A percentile compares a stretch with the other conserved stretches of the same genome.
phyloP scores from a whole-genome alignment of 2,329 filamentous ascomycete genomes.

The Penicillium sp. region DNA sequence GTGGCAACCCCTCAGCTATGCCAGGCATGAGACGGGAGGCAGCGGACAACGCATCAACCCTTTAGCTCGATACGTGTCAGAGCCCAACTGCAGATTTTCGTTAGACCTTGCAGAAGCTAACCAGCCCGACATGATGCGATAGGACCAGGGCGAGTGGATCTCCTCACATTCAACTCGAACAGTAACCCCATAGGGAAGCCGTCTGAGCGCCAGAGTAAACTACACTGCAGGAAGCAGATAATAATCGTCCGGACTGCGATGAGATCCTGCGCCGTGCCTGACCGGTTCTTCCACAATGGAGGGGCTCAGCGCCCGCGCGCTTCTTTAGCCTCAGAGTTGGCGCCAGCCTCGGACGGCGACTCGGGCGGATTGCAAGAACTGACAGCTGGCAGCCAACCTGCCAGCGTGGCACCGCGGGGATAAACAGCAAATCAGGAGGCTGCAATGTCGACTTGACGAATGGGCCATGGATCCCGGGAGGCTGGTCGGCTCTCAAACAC shows the following conservation, averaged over 20 bases:
- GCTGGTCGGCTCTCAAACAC: slow-evolving; percentile 7
- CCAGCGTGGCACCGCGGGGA: slow-evolving; percentile 34
- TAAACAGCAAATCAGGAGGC: slow-evolving; percentile 17
- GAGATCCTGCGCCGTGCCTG: slow-evolving; percentile 7
- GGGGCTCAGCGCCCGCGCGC: slow-evolving; percentile 23
- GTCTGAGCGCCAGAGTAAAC: slow-evolving; percentile 1
- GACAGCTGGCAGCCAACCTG: slow-evolving; percentile 33
- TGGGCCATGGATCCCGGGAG: slow-evolving; percentile 8
- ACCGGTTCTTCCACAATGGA: slow-evolving; percentile 6
- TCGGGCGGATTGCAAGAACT: slow-evolving; percentile 22
- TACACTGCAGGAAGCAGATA: slow-evolving; percentile 13
- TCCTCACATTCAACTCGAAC: slow-evolving; percentile 21
- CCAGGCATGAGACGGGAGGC: slow-evolving; percentile 16
- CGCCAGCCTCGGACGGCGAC: slow-evolving; percentile 22
- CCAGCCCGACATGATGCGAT: slow-evolving; percentile 26
- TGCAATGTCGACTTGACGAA: not conserved
- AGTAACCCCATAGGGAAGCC: slow-evolving; percentile 13
- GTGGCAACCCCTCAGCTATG: slow-evolving; percentile 13
- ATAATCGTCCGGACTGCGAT: slow-evolving; percentile 7
- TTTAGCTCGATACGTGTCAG: slow-evolving; percentile 36
- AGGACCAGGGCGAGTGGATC: slow-evolving; percentile 32
- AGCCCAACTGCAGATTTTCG: slow-evolving; percentile 35
- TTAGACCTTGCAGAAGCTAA: slow-evolving; percentile 33
- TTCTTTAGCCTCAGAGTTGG: slow-evolving; percentile 22
- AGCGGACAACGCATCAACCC: slow-evolving; percentile 28